phyloP scores from a whole-genome alignment of 2,329 filamentous ascomycete species.

The Colletotrichum sp. region DNA sequence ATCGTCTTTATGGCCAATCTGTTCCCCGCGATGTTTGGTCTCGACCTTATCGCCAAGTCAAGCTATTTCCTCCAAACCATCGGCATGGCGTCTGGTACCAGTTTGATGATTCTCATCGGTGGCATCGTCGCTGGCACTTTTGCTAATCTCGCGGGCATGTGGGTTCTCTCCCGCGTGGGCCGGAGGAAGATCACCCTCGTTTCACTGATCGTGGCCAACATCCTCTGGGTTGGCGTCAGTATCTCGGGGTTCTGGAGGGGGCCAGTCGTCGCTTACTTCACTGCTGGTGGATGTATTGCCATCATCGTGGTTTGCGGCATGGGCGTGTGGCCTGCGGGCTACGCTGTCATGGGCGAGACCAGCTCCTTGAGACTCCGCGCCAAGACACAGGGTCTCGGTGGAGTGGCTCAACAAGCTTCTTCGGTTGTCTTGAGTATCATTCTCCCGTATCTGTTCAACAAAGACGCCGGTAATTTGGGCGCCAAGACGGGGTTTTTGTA shows the following conservation, averaged over 20 bases:
- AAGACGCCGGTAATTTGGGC: constrained; percentile 37
- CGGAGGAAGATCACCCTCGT: constrained; percentile 40
- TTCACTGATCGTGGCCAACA: constrained; percentile 32
- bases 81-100: constrained; percentile 30
- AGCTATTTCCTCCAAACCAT: constrained; percentile 43
- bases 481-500: constrained; percentile 45
- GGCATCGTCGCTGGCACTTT: constrained; percentile 48
- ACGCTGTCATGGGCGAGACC: constrained; percentile 45
- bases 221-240: constrained; percentile 49
- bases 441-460: constrained; percentile 55
- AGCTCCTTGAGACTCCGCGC: constrained; percentile 46
- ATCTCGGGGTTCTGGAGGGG: constrained; percentile 47
- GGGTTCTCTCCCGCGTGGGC: constrained; percentile 43
- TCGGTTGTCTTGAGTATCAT: constrained; percentile 42
- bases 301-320: constrained; percentile 46
- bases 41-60: constrained; percentile 44
- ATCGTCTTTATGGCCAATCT: constrained; percentile 45
- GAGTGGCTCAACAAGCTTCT: constrained; percentile 42
- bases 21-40: constrained; percentile 48
- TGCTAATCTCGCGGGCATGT: constrained; percentile 47
- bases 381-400: constrained; percentile 47
- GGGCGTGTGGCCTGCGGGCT: constrained; percentile 45
- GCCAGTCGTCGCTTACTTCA: constrained; percentile 41
- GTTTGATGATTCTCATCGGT: constrained; percentile 47
- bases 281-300: constrained; percentile 43